Conservation (phyloP, 2,329 filamentous ascomycete species). For the Diaporthe sp. region DNA sequence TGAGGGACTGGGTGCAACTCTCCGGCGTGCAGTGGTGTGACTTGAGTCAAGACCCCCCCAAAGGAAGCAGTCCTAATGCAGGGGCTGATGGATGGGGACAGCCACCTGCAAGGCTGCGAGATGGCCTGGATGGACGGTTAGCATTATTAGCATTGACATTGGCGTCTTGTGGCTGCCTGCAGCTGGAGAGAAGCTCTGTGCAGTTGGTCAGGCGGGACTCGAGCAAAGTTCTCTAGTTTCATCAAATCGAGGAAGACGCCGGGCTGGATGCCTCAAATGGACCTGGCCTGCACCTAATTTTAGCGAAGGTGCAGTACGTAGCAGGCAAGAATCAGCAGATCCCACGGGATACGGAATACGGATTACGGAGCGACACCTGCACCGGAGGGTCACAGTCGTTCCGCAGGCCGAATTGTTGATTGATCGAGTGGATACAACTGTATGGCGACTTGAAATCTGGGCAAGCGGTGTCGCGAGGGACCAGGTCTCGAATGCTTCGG, state of each 20-base stretch:
- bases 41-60: background rate
- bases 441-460: background rate
- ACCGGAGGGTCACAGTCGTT: constrained; percentile 8
- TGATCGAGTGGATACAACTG: background rate
- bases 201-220: constrained; percentile 1
- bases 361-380: background rate
- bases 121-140: background rate
- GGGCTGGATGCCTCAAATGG: constrained; percentile 20
- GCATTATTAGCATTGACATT: constrained; percentile 1
- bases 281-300: constrained; percentile 20
- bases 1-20: background rate
- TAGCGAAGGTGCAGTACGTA: constrained; percentile 6
- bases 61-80: constrained; percentile 24
- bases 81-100: constrained; percentile 34
- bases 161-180: constrained; percentile 21
- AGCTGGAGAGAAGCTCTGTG: background rate
- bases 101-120: constrained; percentile 26
- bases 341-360: background rate
- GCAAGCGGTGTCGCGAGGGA: background rate
- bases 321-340: background rate
- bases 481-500: constrained; percentile 13
- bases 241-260: constrained; percentile 28
- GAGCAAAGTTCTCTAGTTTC: constrained; percentile 22
- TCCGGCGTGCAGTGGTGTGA: constrained; percentile 21
- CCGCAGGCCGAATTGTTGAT: background rate